A percentile compares a stretch with the other conserved stretches of the same genome.
Conservation (phyloP, 2,329 filamentous ascomycete species). For the Tolypocladium tundrense region DNA sequence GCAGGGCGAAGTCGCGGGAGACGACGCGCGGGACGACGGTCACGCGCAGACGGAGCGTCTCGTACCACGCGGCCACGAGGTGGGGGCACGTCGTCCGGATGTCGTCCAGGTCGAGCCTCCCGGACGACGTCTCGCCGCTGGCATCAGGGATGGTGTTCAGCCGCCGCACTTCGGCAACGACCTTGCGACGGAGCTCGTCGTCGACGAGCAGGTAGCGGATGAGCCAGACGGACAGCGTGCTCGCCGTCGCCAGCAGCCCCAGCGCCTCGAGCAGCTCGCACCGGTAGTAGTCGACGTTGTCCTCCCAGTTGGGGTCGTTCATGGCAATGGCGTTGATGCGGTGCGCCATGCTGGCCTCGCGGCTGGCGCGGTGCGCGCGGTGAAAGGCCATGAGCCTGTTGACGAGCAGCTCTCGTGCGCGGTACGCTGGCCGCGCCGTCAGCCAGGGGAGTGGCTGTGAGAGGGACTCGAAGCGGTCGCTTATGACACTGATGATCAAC, state of each 20-base stretch:
- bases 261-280: slow-evolving; percentile 21
- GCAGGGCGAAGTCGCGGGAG: slow-evolving; percentile 15
- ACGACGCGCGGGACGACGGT: slow-evolving; percentile 19
- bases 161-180: slow-evolving; percentile 12
- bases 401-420: slow-evolving; percentile 15
- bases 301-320: slow-evolving; percentile 17
- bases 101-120: slow-evolving; percentile 10
- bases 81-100: slow-evolving; percentile 16
- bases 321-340: slow-evolving; percentile 19
- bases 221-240: slow-evolving; percentile 19
- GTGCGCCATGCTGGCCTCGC: slow-evolving; percentile 14
- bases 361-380: slow-evolving; percentile 11
- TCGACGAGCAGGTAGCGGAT: slow-evolving; percentile 15
- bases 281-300: slow-evolving; percentile 19
- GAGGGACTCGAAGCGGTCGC: slow-evolving; percentile 18
- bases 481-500: slow-evolving; percentile 11
- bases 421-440: slow-evolving; percentile 16
- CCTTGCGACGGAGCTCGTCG: slow-evolving; percentile 8
- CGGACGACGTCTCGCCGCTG: neutral
- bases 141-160: slow-evolving; percentile 5
- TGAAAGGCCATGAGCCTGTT: slow-evolving; percentile 15
- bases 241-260: slow-evolving; percentile 19
- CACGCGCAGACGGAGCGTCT: slow-evolving; percentile 20
- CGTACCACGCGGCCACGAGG: slow-evolving; percentile 20
- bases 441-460: slow-evolving; percentile 13